Percentiles rank a stretch among this genome's conserved stretches.
Evolutionary conservation across 495 filamentous ascomycete genomes (phyloP).

Genomic region (Trichocladium uniseriatum): DNA sequence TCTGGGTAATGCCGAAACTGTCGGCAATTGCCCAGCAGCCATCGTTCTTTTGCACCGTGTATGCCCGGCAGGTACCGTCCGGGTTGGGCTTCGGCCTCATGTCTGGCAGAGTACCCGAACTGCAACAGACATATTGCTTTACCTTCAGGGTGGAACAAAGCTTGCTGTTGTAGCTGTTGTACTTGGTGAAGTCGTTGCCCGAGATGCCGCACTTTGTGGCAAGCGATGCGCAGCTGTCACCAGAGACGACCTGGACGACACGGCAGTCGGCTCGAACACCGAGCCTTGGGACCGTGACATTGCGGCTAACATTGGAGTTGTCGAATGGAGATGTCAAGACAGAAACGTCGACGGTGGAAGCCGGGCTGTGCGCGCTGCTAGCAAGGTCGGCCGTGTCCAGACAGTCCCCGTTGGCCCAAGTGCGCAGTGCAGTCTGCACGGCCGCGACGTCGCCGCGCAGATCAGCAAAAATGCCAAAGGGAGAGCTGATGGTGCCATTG

Average conservation of each 20-base stretch:
- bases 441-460: too few relatives aligned
- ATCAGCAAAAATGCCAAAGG: too few relatives aligned
- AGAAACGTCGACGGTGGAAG: too few relatives aligned
- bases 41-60: conserved; percentile 9
- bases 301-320: too few relatives aligned
- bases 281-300: too few relatives aligned
- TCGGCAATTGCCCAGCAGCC: too few relatives aligned
- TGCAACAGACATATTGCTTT: conserved; percentile 20
- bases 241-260: conserved; percentile 1
- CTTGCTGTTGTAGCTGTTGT: conserved; percentile 25
- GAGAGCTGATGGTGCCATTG: too few relatives aligned
- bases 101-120: conserved; percentile 27
- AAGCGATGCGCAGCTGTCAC: conserved; percentile 33
- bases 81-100: conserved; percentile 27
- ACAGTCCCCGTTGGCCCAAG: too few relatives aligned
- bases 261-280: background rate
- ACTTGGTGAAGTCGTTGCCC: conserved; percentile 28
- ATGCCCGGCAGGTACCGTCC: conserved; percentile 29
- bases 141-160: conserved; percentile 16
- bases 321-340: too few relatives aligned
- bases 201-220: conserved; percentile 36
- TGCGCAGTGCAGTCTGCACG: too few relatives aligned
- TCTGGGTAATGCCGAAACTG: background rate
- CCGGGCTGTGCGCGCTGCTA: too few relatives aligned
- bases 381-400: too few relatives aligned